Percentiles rank a stretch among this genome's conserved stretches.
These are phyloP conservation scores for Citrus australasica DNA, from an alignment of 345 rosid genomes.

Conservation along the genomic window DNA sequence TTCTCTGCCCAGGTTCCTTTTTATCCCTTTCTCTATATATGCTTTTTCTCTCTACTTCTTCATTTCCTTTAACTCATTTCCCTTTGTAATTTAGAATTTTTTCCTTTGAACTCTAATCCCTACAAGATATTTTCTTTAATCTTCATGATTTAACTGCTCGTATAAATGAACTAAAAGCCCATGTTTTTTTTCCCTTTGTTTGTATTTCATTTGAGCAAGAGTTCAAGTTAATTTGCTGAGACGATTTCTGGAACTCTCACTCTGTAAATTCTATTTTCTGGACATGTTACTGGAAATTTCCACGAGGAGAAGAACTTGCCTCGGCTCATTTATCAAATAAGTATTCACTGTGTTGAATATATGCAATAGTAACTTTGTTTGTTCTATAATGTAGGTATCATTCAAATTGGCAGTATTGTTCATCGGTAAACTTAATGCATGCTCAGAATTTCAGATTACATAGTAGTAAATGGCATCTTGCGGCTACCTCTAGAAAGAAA, in stretches of 20 bases:
- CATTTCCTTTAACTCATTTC: background rate
- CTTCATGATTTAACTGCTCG: background rate
- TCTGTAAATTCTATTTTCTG: background rate
- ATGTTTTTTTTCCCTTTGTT: slow-evolving; percentile 2
- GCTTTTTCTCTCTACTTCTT: slow-evolving; percentile 1
- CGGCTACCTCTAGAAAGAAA: slow-evolving; percentile 55
- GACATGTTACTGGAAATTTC: background rate
- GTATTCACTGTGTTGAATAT: background rate
- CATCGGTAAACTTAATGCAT: slow-evolving; percentile 34
- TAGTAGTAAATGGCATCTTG: slow-evolving; percentile 39
- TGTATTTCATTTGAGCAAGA: slow-evolving; percentile 2
- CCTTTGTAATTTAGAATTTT: background rate
- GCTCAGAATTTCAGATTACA: slow-evolving; percentile 41
- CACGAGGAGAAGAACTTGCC: background rate
- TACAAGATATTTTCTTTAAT: background rate
- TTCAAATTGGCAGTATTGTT: slow-evolving; percentile 33
- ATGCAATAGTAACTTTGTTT: background rate
- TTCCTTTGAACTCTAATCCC: background rate
- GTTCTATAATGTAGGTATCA: slow-evolving; percentile 41
- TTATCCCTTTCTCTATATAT: slow-evolving; percentile 12
- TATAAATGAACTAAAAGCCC: background rate
- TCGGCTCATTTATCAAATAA: background rate
- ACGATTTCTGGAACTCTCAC: background rate
- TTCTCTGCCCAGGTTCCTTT: slow-evolving; percentile 56
- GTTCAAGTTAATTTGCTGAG: background rate